Conservation (phyloP, 331 rosid genomes). For the Arachis monticola region DNA sequence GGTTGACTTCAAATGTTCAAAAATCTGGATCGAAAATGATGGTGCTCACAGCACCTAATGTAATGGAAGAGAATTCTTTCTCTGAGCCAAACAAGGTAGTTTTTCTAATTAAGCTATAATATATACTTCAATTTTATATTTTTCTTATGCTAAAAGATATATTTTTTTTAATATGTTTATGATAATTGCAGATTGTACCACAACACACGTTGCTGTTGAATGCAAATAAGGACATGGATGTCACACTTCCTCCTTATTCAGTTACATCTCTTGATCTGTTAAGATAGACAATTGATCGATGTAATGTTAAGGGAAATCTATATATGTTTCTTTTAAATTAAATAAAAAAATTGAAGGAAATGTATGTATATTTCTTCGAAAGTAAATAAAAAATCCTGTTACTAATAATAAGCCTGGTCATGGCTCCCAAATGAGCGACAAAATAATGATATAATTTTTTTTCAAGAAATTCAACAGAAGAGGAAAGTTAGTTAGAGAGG, state of each 20-base stretch:
- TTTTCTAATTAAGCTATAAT: neutral
- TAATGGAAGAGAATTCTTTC: constrained; percentile 77
- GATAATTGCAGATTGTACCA: constrained; percentile 52
- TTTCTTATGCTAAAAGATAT: neutral
- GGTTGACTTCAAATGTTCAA: constrained; percentile 43
- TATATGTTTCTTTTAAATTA: neutral
- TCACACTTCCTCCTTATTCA: constrained; percentile 51
- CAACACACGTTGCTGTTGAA: constrained; percentile 31
- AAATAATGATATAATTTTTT: no score
- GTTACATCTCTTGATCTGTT: constrained; percentile 63
- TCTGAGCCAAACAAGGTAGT: constrained; percentile 63
- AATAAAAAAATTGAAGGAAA: no score
- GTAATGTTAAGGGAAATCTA: neutral
- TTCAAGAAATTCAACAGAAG: no score
- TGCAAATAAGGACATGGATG: constrained; percentile 45
- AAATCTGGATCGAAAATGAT: constrained; percentile 50
- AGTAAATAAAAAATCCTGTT: no score
- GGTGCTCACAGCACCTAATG: constrained; percentile 50
- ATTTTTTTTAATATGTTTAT: neutral
- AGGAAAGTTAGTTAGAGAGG: no score
- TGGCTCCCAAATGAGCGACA: no score
- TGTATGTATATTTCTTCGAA: no score
- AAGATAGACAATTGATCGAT: neutral
- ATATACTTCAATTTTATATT: no score
- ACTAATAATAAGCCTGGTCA: no score